These are phyloP conservation scores for Stephania yunnanensis DNA, from an alignment of 164 flowering plant species.

Conservation along the genomic window DNA sequence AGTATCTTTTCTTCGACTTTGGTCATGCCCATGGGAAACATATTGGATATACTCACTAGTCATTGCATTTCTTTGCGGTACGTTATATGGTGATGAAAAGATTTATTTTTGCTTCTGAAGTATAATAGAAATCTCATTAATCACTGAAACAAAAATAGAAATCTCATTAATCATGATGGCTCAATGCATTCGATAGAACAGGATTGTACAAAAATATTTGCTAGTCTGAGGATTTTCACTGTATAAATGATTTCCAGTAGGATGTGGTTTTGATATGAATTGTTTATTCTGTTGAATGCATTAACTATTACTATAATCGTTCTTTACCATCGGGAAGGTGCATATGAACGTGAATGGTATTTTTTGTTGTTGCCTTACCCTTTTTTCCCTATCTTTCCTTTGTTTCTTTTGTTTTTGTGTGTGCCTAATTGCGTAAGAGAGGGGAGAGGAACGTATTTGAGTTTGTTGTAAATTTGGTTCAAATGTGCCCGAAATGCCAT, in stretches of 20 bases:
- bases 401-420: background rate
- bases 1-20: too few species aligned
- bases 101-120: too few species aligned
- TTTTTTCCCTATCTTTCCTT: too few species aligned
- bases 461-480: too few species aligned
- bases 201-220: background rate
- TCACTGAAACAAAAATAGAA: too few species aligned
- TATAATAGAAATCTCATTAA: too few species aligned
- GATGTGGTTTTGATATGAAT: background rate
- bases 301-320: background rate
- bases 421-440: too few species aligned
- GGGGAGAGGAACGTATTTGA: too few species aligned
- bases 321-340: background rate
- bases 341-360: background rate
- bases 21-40: background rate
- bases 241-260: background rate
- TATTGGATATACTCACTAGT: background rate
- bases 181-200: too few species aligned
- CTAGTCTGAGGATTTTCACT: background rate
- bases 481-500: too few species aligned
- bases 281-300: background rate
- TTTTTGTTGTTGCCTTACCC: too few species aligned
- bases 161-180: too few species aligned
- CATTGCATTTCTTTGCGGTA: background rate
- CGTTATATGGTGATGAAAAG: background rate